phyloP scores from a whole-genome alignment of 164 flowering plant genomes.

The Sextonia rubra region DNA sequence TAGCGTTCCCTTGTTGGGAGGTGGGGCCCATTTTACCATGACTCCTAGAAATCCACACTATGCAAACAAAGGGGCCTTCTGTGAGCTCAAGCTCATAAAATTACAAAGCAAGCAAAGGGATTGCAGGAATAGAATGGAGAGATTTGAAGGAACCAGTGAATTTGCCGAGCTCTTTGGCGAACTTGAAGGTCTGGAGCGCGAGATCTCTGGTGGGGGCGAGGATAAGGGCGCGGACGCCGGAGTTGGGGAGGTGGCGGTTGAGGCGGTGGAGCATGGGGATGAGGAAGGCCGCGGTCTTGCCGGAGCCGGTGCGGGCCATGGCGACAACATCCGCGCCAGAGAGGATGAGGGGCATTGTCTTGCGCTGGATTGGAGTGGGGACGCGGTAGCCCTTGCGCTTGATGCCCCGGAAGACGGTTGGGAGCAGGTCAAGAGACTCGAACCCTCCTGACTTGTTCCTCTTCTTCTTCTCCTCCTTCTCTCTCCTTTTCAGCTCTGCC shows the following conservation, averaged over 20 bases:
- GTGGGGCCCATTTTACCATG: too few species aligned
- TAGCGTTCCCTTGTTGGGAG: too few species aligned
- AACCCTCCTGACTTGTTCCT: slow-evolving; percentile 87
- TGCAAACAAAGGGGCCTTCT: too few species aligned
- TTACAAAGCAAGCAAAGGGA: too few species aligned
- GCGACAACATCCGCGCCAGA: slow-evolving; percentile 88
- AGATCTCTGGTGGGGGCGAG: slow-evolving; percentile 85
- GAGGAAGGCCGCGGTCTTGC: slow-evolving; percentile 92
- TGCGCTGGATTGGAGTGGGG: slow-evolving; percentile 95
- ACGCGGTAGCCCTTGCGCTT: slow-evolving; percentile 86
- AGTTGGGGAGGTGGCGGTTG: slow-evolving; percentile 61
- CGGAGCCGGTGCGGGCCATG: slow-evolving; percentile 98
- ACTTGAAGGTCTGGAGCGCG: slow-evolving; percentile 87
- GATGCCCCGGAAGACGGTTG: slow-evolving; percentile 61
- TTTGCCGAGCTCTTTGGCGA: slow-evolving; percentile 70
- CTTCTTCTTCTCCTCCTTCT: slow-evolving; percentile 47
- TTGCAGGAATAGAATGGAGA: neutral
- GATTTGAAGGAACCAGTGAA: slow-evolving; percentile 51
- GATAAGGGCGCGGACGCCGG: slow-evolving; percentile 80
- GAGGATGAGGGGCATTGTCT: slow-evolving; percentile 90
- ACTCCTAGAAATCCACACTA: too few species aligned
- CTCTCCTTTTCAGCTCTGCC: slow-evolving; percentile 48
- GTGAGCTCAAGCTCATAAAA: too few species aligned
- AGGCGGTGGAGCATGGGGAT: slow-evolving; percentile 84
- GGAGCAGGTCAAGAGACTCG: slow-evolving; percentile 64